Conservation (phyloP, 495 filamentous ascomycete genomes). For the Saxophila tyrrhenica region DNA sequence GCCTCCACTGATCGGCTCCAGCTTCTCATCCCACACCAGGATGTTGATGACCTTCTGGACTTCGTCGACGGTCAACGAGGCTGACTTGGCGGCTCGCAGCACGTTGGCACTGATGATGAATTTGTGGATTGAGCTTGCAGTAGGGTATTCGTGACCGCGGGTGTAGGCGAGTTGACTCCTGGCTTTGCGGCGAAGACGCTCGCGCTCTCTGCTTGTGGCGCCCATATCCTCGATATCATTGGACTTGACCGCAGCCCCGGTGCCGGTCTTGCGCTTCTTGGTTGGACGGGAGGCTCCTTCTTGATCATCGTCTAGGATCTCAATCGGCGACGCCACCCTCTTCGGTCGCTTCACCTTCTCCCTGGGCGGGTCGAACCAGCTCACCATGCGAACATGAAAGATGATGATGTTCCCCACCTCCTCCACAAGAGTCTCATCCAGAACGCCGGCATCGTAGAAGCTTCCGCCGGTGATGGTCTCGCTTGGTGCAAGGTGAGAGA, state of each 20-base stretch:
- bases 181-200: conserved; percentile 23
- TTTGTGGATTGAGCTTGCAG: conserved; percentile 55
- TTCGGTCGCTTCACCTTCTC: background rate
- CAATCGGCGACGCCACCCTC: background rate
- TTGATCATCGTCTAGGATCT: background rate
- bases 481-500: conserved; percentile 56
- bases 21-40: conserved; percentile 70
- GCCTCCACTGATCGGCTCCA: conserved; percentile 37
- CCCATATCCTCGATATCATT: conserved; percentile 10
- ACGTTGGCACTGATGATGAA: conserved; percentile 56
- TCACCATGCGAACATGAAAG: conserved; percentile 55
- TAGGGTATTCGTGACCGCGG: conserved; percentile 61
- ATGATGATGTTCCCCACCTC: conserved; percentile 56
- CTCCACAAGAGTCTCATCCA: conserved; percentile 79
- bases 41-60: conserved; percentile 73
- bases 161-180: conserved; percentile 48
- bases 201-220: conserved; percentile 1
- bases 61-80: conserved; percentile 56
- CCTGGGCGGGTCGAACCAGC: conserved; percentile 35
- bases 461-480: conserved; percentile 85
- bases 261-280: conserved; percentile 20
- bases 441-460: conserved; percentile 80
- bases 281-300: background rate
- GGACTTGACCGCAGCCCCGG: conserved; percentile 28
- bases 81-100: conserved; percentile 35